Base-by-base conservation (phyloP, 1,139 yeast genomes). In the Kodamaea suecica region DNA sequence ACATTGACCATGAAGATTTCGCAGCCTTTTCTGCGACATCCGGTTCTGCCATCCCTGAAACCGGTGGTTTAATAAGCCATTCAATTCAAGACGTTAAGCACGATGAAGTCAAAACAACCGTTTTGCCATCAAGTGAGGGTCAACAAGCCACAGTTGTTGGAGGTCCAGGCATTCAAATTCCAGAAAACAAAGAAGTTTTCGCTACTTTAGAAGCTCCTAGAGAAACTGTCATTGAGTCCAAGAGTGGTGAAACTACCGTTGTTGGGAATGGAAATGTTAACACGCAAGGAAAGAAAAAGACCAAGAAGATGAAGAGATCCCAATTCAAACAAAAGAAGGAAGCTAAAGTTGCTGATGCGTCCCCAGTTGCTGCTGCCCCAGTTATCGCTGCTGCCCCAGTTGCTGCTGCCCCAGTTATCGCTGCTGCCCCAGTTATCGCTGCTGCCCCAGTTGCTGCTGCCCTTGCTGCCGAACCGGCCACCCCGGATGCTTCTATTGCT, bases 161-260 rank as follows among this genome's bases (percentile, higher is more conserved):
- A 26, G 85, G 78, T 55, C 81, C 85, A 26, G 85, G 84, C 36
- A 59, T 70, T 34, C 57, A 53, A 29, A 50, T 70, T 37, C 73
- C 74, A 28, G 50, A 57, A 39, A 67, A 62, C 46, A 52, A 61
- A 26, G 71, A 65, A 36, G 53, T 62, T 9, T 60, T 68, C 43
- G 56, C 62, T 24, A 73, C 72, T 23, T 69, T 69, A 41, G 57
- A 55, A 48, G 31, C 59, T 59, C 26, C 59, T 61, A 40, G 57
- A 60, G 33, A 33, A 10, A 38, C 41, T 12, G 35, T 35, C 6
- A 63, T 61, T 16, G 72, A 67, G 47, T 72, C 80, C 27, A 73
- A 73, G 52, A 55, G 67, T 17, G 38, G 28, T 13, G 28, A 25
- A 25, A 25, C 17, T 5, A 12, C 15, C 5, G 10, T 17, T 10